Base-by-base conservation (phyloP, 257 asterid species). In the Orobanche coerulescens region DNA sequence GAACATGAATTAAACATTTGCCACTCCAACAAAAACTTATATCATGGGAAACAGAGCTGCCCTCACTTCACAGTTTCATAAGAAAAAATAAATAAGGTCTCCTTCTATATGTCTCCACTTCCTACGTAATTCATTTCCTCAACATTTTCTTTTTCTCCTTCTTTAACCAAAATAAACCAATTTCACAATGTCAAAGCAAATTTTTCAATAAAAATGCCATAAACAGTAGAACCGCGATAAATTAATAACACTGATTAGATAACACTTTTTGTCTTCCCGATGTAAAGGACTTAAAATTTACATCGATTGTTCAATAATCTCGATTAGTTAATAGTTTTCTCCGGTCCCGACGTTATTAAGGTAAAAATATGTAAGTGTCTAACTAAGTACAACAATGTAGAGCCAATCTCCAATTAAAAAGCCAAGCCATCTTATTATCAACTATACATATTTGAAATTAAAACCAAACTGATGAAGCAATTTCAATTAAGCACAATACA, bases 401-500 rank as follows among this genome's bases (percentile, higher is more conserved):
- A 39, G 4, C 5, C 11, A 65, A 9, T 5, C 48, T 30, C 48
- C 20, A 62, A 62, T 48, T 33, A 18, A 33, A 47, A 19, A 15
- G 5, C 2, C 24, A 33, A 0, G 37, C 9, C 59, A 24, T 43
- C 46, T 16, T 20, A 44, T 49, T 19, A 39, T 36, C 40, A 44
- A 36, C 50, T 11, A 11, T 1, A 20, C 14, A 31, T 28, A 46
- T 15, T 52, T 1, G 6, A 43, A 33, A 48, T 4, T 25, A 61
- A 52, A 76, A 15, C 73, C 64, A 18, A 47, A 64, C 6, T 18
- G 60, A 40, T 23, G 47, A 61, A 46, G 64, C 64, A 66, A 16
- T 23, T 15, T 43, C 28, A 39, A 19, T 22, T 11, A 39, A 58
- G 61, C 62, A 68, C 47, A 68, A 13, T 16, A 53, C 7, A 5